Evolutionary conservation across 2,329 filamentous ascomycete genomes (phyloP).

Genomic region (Apiospora kogelbergensis): DNA sequence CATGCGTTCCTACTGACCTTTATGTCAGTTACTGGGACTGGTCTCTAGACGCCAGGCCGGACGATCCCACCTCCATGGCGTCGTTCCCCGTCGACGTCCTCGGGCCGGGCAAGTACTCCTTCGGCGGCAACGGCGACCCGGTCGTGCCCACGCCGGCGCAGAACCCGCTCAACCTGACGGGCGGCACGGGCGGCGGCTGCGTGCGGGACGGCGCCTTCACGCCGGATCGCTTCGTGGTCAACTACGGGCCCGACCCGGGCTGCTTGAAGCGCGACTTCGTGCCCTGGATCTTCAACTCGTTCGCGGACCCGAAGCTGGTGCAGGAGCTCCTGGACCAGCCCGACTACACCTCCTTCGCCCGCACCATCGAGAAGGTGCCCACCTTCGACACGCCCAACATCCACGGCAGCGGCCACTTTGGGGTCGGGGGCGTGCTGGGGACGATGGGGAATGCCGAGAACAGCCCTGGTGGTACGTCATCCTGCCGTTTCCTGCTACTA

Average conservation of each 20-base stretch:
- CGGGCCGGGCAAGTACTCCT: not conserved
- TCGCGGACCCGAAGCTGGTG: conserved; percentile 6
- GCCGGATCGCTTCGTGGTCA: conserved; percentile 8
- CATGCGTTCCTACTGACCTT: not conserved
- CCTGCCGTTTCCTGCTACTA: not conserved
- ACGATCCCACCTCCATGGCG: not conserved
- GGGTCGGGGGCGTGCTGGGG: conserved; percentile 4
- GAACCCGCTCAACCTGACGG: conserved; percentile 11
- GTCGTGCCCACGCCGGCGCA: not conserved
- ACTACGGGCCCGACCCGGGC: conserved; percentile 3
- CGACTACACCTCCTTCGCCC: conserved; percentile 1
- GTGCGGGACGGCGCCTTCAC: conserved; percentile 4
- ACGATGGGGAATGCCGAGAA: conserved; percentile 5
- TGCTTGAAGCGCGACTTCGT: conserved; percentile 10
- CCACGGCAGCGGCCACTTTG: not conserved
- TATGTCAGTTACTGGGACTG: conserved; percentile 9
- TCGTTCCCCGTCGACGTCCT: not conserved
- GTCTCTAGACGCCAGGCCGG: not conserved
- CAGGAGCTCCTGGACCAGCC: not conserved
- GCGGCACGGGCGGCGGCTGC: conserved; percentile 8
- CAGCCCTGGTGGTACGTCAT: not conserved
- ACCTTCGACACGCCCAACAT: not conserved
- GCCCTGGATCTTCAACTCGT: not conserved
- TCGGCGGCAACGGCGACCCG: conserved; percentile 9
- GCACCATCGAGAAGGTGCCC: not conserved